These are phyloP conservation scores for Plantago coronopus DNA, from an alignment of 305 asterid genomes.

Conservation along the genomic window DNA sequence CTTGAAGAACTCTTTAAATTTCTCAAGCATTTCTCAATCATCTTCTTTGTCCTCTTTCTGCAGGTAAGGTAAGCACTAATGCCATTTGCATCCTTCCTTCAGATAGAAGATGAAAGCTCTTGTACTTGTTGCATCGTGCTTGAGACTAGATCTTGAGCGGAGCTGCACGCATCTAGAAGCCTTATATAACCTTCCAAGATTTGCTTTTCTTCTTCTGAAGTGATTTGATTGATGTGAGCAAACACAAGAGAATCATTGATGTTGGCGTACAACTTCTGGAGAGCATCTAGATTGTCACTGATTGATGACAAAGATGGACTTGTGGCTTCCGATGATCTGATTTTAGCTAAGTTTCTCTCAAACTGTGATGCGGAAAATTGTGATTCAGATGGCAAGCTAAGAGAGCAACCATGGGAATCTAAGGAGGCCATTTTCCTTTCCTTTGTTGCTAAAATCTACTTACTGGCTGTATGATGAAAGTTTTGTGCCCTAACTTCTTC, in stretches of 20 bases:
- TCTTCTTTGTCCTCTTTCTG: not conserved
- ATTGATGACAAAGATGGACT: slow-evolving; percentile 13
- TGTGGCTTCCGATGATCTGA: slow-evolving; percentile 1
- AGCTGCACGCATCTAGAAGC: slow-evolving; percentile 1
- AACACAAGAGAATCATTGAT: no score
- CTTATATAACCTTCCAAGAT: not conserved
- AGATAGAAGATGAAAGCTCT: slow-evolving; percentile 8
- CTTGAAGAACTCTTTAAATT: not conserved
- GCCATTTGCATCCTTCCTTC: not conserved
- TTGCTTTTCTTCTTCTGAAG: not conserved
- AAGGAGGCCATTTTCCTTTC: not conserved
- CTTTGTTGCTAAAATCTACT: not conserved
- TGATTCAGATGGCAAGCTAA: slow-evolving; percentile 3
- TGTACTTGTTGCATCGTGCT: not conserved
- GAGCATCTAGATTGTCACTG: not conserved
- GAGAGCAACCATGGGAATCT: not conserved
- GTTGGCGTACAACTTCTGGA: not conserved
- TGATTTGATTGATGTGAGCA: not conserved
- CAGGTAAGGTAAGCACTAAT: not conserved
- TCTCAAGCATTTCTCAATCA: no score
- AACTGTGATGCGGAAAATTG: slow-evolving; percentile 11
- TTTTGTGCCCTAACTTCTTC: not conserved
- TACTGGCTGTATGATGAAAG: not conserved
- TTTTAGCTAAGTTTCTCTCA: slow-evolving; percentile 1
- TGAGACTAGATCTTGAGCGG: slow-evolving; percentile 8